These are phyloP conservation scores for Nicotiana sylvestris DNA, from an alignment of 257 asterid genomes.

Conservation along the genomic window DNA sequence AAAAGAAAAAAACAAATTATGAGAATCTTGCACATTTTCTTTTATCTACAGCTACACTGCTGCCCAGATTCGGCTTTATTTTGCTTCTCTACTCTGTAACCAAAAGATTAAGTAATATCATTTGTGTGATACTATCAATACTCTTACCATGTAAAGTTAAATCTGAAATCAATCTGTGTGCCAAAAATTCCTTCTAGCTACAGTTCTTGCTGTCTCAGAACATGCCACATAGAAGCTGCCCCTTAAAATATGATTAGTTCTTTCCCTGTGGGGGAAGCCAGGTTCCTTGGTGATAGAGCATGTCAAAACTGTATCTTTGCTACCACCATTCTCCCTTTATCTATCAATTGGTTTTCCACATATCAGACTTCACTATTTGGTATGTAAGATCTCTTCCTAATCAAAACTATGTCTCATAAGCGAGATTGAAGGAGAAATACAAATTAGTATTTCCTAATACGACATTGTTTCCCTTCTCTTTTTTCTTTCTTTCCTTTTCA, in stretches of 20 bases:
- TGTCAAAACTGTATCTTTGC: background rate
- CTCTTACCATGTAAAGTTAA: background rate
- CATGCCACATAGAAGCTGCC: background rate
- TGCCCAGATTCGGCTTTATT: background rate
- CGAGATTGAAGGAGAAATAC: background rate
- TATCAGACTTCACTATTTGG: background rate
- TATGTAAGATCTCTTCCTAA: background rate
- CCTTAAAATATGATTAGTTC: background rate
- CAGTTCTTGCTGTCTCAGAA: background rate
- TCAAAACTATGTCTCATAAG: background rate
- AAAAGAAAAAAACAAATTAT: background rate
- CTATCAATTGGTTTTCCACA: background rate
- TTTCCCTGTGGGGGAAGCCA: background rate
- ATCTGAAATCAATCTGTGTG: background rate
- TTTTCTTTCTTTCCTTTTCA: background rate
- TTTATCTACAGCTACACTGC: background rate
- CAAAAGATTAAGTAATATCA: background rate
- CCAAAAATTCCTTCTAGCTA: background rate
- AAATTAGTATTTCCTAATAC: background rate
- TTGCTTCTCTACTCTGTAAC: background rate
- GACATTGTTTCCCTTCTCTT: background rate
- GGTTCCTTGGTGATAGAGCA: background rate
- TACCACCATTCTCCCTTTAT: background rate
- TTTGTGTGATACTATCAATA: background rate
- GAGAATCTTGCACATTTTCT: slow-evolving; percentile 1